phyloP scores from a whole-genome alignment of 2,329 filamentous ascomycete genomes.

The Trichoderma breve region DNA sequence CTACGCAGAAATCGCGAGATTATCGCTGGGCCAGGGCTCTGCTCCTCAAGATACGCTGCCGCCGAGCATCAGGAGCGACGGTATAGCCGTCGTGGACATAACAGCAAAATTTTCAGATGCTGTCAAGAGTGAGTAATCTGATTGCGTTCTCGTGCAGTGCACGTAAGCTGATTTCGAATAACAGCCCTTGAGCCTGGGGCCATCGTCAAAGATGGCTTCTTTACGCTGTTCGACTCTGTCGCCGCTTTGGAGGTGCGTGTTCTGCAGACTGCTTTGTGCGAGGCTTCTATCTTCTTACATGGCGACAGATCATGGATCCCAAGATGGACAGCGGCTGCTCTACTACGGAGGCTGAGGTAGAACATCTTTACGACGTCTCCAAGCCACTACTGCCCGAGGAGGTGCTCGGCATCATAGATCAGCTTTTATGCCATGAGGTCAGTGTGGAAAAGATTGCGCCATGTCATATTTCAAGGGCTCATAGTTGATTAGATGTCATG shows the following conservation, averaged over 20 bases:
- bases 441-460: constrained; percentile 20
- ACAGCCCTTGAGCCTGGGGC: constrained; percentile 74
- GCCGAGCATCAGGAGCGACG: constrained; percentile 44
- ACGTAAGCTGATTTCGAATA: not conserved
- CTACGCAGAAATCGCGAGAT: constrained; percentile 39
- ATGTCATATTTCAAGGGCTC: not conserved
- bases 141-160: not conserved
- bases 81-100: constrained; percentile 57
- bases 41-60: constrained; percentile 37
- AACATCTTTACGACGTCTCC: constrained; percentile 76
- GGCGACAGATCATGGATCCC: constrained; percentile 85
- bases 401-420: constrained; percentile 89
- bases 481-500: constrained; percentile 71
- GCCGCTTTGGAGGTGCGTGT: constrained; percentile 69
- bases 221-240: constrained; percentile 92
- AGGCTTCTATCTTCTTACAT: not conserved
- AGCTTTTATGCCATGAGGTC: constrained; percentile 85
- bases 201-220: constrained; percentile 88
- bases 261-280: not conserved
- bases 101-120: constrained; percentile 55
- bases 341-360: constrained; percentile 72
- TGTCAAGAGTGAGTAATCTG: constrained; percentile 45
- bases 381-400: constrained; percentile 69
- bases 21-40: constrained; percentile 39
- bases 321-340: constrained; percentile 98